These are phyloP conservation scores for Aureobasidium sp. DNA, from an alignment of 2,329 filamentous ascomycete genomes.

Conservation along the genomic window DNA sequence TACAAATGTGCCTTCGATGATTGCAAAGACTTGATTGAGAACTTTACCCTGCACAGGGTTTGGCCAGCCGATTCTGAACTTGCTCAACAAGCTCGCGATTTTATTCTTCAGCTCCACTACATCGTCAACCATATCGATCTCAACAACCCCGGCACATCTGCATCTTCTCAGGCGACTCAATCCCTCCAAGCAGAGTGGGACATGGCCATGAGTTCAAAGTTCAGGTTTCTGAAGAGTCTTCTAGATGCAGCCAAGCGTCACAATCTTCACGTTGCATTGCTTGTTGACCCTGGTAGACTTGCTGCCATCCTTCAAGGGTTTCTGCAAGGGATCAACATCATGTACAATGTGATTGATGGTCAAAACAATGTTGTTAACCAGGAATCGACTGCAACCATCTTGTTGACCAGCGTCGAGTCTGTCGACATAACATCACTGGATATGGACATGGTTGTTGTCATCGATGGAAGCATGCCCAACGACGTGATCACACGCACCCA, in stretches of 20 bases:
- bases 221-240: conserved; percentile 27
- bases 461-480: conserved; percentile 27
- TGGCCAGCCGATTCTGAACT: conserved; percentile 10
- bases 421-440: conserved; percentile 21
- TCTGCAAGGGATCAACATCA: conserved; percentile 20
- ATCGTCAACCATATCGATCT: conserved; percentile 23
- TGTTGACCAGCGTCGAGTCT: conserved; percentile 22
- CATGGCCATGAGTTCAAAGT: conserved; percentile 28
- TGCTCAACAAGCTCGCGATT: not conserved
- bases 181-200: conserved; percentile 27
- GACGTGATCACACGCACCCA: not conserved
- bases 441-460: conserved; percentile 31
- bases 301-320: conserved; percentile 27
- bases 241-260: conserved; percentile 21
- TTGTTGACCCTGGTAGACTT: conserved; percentile 22
- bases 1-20: conserved; percentile 21
- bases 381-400: conserved; percentile 24
- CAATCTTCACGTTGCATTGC: conserved; percentile 23
- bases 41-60: conserved; percentile 15
- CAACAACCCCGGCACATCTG: conserved; percentile 23
- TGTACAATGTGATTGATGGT: conserved; percentile 1
- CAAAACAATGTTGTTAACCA: conserved; percentile 14
- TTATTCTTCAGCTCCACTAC: conserved; percentile 20
- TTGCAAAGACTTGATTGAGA: conserved; percentile 18
- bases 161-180: conserved; percentile 21